Evolutionary conservation across 108 stramenopile genomes (phyloP), one percentile per base, ranked within the genome.

Genomic region (Fragilaria crotonensis): DNA sequence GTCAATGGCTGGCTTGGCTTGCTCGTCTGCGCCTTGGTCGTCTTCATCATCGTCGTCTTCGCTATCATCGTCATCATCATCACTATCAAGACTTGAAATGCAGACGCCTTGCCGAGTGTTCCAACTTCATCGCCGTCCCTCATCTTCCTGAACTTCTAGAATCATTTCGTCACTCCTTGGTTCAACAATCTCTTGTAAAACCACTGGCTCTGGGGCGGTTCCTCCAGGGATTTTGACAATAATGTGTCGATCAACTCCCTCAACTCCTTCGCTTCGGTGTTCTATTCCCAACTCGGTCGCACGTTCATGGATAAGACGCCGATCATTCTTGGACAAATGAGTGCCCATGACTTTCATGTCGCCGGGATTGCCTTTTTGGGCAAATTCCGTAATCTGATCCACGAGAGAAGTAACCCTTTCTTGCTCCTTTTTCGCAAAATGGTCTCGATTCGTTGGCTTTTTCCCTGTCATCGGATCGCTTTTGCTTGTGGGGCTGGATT

Each of bases 261-360:
- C 71, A 4, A 26, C 54, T 2, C 81, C 81, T 33, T 68, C 71
- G 36, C 73, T 76, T 44, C 57, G 23, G 57, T 78, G 81, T 5
- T 59, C 79, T 33, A 87, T 68, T 9, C 81, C 81, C 31, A 77
- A 56, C 57, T 84, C 64, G 33, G 66, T 59, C 11, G 81, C 81
- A 63, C 83, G 61, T 53, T 86, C 83, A 58, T 68, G 78, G 18
- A 80, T 59, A 23, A 83, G 57, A n/a, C 70, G 56, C 18, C 65
- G 64, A 29, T 87, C 85, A 45, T 56, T 72, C 20, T 66, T 68
- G 1, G 79, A 71, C 45, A 86, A 57, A 17, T 64, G 66, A 14
- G 49, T 30, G 31, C 63, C 57, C 28, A 83, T 51, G 2, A 45
- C 31, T 66, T 83, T 62, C 50, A 77, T 67, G 7, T 85, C 84